Evolutionary conservation across 352 stramenopile species (phyloP).

Genomic region (Globisporangium middletonii): DNA sequence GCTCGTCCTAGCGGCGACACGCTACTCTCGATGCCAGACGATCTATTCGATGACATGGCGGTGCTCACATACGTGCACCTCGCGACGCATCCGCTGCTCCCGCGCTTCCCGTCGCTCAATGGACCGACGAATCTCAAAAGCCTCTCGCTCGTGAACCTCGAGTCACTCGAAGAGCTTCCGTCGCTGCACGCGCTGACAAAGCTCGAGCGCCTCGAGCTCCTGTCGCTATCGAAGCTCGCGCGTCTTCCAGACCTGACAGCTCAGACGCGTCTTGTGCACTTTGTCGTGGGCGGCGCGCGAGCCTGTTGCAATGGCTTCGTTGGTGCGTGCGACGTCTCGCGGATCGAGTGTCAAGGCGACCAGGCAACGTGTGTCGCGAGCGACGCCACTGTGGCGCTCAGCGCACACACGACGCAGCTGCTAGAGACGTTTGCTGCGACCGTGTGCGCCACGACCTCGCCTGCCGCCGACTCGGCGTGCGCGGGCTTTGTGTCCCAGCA

Average conservation of each 20-base stretch:
- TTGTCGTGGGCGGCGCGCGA: constrained; percentile 13
- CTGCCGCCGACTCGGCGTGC: background rate
- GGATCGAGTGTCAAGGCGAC: constrained; percentile 13
- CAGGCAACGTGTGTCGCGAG: constrained; percentile 1
- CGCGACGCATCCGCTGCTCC: constrained; percentile 14
- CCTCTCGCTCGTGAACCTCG: constrained; percentile 21
- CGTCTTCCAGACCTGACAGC: constrained; percentile 18
- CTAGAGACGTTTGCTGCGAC: constrained; percentile 3
- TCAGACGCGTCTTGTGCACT: constrained; percentile 12
- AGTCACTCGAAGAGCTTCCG: constrained; percentile 16
- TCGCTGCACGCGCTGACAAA: constrained; percentile 14
- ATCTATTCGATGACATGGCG: constrained; percentile 29
- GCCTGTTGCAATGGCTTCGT: constrained; percentile 33
- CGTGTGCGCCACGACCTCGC: background rate
- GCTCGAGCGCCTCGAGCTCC: constrained; percentile 21
- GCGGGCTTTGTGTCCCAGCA: background rate
- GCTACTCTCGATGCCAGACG: constrained; percentile 16
- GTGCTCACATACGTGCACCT: constrained; percentile 31
- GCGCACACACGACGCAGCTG: background rate
- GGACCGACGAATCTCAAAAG: constrained; percentile 24
- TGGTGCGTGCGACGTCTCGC: constrained; percentile 18
- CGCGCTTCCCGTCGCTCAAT: constrained; percentile 21
- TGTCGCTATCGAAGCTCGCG: constrained; percentile 12
- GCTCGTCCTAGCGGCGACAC: constrained; percentile 4
- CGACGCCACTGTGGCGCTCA: background rate